phyloP scores from a whole-genome alignment of 2,329 filamentous ascomycete genomes.

The Pseudogymnoascus sp. region DNA sequence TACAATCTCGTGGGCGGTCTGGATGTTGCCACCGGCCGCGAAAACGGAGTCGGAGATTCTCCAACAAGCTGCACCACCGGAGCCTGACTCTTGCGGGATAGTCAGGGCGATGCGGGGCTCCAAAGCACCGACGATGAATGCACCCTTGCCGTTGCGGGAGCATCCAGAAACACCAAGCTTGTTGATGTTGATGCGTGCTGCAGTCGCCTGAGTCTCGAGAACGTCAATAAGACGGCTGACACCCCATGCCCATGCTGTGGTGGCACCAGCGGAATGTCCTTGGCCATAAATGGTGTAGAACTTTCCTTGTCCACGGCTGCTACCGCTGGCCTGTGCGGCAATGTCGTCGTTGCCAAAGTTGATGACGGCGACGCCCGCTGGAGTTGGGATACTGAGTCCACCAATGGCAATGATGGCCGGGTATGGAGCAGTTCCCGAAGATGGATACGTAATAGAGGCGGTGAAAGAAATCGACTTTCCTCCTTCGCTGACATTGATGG shows the following conservation, averaged over 20 bases:
- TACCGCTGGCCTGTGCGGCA: slow-evolving; percentile 39
- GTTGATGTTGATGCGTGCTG: slow-evolving; percentile 39
- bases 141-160: slow-evolving; percentile 58
- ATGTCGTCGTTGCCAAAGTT: slow-evolving; percentile 53
- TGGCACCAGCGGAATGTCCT: slow-evolving; percentile 47
- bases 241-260: slow-evolving; percentile 58
- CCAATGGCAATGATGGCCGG: slow-evolving; percentile 53
- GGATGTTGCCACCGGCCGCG: slow-evolving; percentile 47
- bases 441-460: slow-evolving; percentile 36
- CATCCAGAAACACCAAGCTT: slow-evolving; percentile 53
- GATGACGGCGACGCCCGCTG: slow-evolving; percentile 47
- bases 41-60: slow-evolving; percentile 45
- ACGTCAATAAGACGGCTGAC: slow-evolving; percentile 54
- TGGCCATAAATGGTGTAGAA: slow-evolving; percentile 55
- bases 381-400: slow-evolving; percentile 47
- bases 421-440: slow-evolving; percentile 38
- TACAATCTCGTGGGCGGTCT: slow-evolving; percentile 52
- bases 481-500: slow-evolving; percentile 36
- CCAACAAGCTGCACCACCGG: slow-evolving; percentile 55
- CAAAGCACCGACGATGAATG: slow-evolving; percentile 53
- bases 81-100: slow-evolving; percentile 55
- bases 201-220: slow-evolving; percentile 40
- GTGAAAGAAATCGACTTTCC: slow-evolving; percentile 40
- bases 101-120: slow-evolving; percentile 52
- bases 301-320: slow-evolving; percentile 47